phyloP scores from a whole-genome alignment of 768 basidiomycete genomes.

The Termitomyces sp. region DNA sequence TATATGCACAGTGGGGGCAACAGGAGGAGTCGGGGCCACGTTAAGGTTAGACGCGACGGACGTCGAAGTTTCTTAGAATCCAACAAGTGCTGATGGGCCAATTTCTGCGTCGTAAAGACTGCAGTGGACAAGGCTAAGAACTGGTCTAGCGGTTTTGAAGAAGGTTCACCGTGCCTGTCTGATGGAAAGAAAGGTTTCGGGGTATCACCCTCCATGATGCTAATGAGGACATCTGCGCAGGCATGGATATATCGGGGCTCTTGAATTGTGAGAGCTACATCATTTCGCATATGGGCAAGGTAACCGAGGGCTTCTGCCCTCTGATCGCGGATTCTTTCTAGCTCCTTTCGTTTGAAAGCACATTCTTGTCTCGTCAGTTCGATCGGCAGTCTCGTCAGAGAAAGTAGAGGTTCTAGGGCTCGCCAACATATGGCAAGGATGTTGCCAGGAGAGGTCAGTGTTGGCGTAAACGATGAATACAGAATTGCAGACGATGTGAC shows the following conservation, averaged over 20 bases:
- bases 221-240: conserved; percentile 15
- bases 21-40: conserved; percentile 83
- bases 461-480: conserved; percentile 4
- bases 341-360: conserved; percentile 48
- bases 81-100: conserved; percentile 26
- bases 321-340: conserved; percentile 64
- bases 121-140: conserved; percentile 24
- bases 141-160: conserved; percentile 3
- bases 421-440: conserved; percentile 10
- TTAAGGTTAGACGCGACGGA: conserved; percentile 62
- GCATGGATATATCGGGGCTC: conserved; percentile 14
- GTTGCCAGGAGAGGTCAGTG: background rate
- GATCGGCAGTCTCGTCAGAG: conserved; percentile 47
- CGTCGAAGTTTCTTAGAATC: conserved; percentile 44
- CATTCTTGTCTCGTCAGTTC: conserved; percentile 69
- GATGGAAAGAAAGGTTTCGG: conserved; percentile 10
- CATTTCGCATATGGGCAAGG: conserved; percentile 52
- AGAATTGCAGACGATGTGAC: conserved; percentile 16
- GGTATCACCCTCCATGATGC: conserved; percentile 17
- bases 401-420: conserved; percentile 18
- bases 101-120: conserved; percentile 25
- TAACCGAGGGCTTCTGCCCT: conserved; percentile 65
- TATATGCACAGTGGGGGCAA: conserved; percentile 67
- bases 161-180: background rate
- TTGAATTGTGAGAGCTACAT: conserved; percentile 32